phyloP scores from a whole-genome alignment of 352 stramenopile species.

The Globisporangium takayamanum region DNA sequence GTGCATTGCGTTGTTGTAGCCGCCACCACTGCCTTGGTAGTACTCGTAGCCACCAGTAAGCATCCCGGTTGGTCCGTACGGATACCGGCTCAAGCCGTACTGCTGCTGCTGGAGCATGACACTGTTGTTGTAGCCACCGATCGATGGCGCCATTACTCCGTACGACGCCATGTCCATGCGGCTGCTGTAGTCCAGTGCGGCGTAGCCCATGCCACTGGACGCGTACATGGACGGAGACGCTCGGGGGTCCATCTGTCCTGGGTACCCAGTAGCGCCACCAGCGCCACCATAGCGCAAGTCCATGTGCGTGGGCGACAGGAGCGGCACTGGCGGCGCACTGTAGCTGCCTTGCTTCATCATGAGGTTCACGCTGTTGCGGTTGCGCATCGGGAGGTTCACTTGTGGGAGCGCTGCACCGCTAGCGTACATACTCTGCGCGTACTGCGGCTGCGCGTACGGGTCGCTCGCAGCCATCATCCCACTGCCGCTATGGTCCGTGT shows the following conservation, averaged over 20 bases:
- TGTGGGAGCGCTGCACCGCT: conserved; percentile 16
- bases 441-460: conserved; percentile 36
- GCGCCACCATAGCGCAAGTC: conserved; percentile 9
- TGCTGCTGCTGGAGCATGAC: conserved; percentile 24
- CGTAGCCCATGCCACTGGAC: conserved; percentile 31
- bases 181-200: conserved; percentile 14
- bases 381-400: conserved; percentile 56
- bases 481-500: conserved; percentile 4
- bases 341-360: conserved; percentile 41
- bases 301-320: conserved; percentile 9
- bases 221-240: conserved; percentile 15
- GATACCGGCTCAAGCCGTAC: conserved; percentile 39
- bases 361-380: conserved; percentile 30
- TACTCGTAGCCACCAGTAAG: conserved; percentile 34
- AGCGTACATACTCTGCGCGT: conserved; percentile 16
- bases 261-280: conserved; percentile 1
- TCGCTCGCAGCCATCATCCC: conserved; percentile 11
- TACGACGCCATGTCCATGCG: conserved; percentile 23
- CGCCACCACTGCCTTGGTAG: conserved; percentile 19
- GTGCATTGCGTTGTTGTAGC: background rate
- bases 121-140: conserved; percentile 18
- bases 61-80: conserved; percentile 27
- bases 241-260: conserved; percentile 19
- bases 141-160: conserved; percentile 13
- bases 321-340: conserved; percentile 21